Base-by-base conservation (phyloP, 1,139 yeast species). In the Arxiozyma bovina region DNA sequence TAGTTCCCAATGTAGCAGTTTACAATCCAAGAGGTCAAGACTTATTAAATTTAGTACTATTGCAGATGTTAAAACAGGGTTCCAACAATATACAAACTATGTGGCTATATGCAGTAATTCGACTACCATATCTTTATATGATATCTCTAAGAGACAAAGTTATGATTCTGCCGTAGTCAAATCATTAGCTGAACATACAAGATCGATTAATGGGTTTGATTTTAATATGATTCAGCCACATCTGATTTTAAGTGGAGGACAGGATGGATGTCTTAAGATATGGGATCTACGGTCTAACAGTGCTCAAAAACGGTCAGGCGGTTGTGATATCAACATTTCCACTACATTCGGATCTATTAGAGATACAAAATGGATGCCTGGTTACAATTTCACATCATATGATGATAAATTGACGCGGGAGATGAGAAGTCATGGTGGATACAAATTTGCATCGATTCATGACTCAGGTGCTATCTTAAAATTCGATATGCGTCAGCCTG, bases 381-480 rank as follows among this genome's bases (percentile, higher is more conserved):
- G 61, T 17, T 60, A 65, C 50, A 61, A 59, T 51, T 64, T 61
- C 51, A 54, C 57, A 1, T 45, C 55, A 2, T 22, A 30, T 22
- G 50, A 48, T 9, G 57, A 55, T 30, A 41, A 43, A 22, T 48
- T 42, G 9, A 48, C 53, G 6, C 41, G 48, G 2, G 52, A 50
- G 17, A 18, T 40, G 25, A 48, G 50, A 21, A 52, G 55, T 23
- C 59, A 61, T 52, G 74, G 79, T 52, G 69, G 75, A 20, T 73
- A 72, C 56, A 75, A 76, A 51, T 71, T 84, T 57, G 86, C 85
- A 1, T 79, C 94, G 0, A 91, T 88, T 1, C 94, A 88, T 69
- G 99, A 94, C 66, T 83, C 91, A 1, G 99, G 99, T 5, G 80
- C 89, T 1, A 76, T 93, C 45, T 83, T 87, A 63, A 83, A 86